phyloP scores from a whole-genome alignment of 148 eudicot genomes.

The Camellia sinensis region DNA sequence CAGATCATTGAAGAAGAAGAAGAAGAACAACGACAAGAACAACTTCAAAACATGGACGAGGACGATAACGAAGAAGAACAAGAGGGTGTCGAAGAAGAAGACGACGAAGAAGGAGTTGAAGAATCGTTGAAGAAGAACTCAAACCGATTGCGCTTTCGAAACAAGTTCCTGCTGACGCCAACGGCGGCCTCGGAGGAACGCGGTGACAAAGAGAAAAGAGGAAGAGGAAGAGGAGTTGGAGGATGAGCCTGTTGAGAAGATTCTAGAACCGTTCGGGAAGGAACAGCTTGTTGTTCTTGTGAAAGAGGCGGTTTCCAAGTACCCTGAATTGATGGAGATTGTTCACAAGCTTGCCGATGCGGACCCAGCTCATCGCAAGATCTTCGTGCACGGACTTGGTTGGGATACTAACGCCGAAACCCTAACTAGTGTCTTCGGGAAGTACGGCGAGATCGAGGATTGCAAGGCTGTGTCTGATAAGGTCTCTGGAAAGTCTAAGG shows the following conservation, averaged over 20 bases:
- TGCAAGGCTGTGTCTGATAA: slow-evolving; percentile 79
- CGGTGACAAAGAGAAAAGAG: slow-evolving; percentile 18
- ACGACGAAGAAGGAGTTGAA: slow-evolving; percentile 31
- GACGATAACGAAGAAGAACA: slow-evolving; percentile 17
- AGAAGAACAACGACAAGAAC: not conserved
- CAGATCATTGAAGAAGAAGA: not conserved
- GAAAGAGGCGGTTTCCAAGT: slow-evolving; percentile 52
- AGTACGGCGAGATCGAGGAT: slow-evolving; percentile 87
- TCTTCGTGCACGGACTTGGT: slow-evolving; percentile 86
- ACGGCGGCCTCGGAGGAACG: no score
- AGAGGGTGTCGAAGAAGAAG: slow-evolving; percentile 20
- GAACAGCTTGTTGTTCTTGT: slow-evolving; percentile 55
- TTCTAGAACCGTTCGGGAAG: slow-evolving; percentile 79
- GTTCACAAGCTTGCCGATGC: slow-evolving; percentile 60
- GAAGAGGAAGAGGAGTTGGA: slow-evolving; percentile 36
- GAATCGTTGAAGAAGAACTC: slow-evolving; percentile 7
- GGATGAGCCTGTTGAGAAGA: slow-evolving; percentile 62
- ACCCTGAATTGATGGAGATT: slow-evolving; percentile 40
- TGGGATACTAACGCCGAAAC: slow-evolving; percentile 86
- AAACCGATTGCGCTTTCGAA: not conserved
- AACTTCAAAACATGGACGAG: slow-evolving; percentile 17
- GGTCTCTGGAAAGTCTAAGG: slow-evolving; percentile 73
- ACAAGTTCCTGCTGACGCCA: not conserved
- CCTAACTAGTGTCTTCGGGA: slow-evolving; percentile 38
- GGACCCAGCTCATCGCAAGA: slow-evolving; percentile 79